phyloP scores from a whole-genome alignment of 257 asterid genomes.

The Nicotiana tomentosiformis region DNA sequence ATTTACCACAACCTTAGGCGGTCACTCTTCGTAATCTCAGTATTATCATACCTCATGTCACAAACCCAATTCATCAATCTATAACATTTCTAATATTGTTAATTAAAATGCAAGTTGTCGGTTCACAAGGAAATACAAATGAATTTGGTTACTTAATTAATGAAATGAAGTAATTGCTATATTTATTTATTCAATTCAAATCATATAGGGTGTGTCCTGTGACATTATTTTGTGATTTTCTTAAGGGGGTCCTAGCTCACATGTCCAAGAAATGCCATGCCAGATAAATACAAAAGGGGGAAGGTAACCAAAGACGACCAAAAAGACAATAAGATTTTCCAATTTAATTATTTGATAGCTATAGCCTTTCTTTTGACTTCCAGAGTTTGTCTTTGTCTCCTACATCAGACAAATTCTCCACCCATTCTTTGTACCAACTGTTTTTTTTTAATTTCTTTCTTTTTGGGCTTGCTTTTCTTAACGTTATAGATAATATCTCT shows the following conservation, averaged over 20 bases:
- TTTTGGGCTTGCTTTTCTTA: neutral
- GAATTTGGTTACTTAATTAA: neutral
- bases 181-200: neutral
- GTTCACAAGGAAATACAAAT: neutral
- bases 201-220: neutral
- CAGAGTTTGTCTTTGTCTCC: constrained; percentile 2
- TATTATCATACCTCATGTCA: no score
- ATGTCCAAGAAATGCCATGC: neutral
- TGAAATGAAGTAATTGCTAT: neutral
- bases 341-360: neutral
- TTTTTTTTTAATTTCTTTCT: neutral
- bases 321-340: neutral
- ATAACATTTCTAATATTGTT: neutral
- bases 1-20: no score
- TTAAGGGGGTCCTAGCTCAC: neutral
- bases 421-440: neutral
- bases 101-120: neutral
- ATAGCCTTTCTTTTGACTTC: neutral
- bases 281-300: neutral
- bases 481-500: fast-evolving
- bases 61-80: neutral
- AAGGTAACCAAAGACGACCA: neutral
- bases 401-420: neutral
- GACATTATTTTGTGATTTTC: neutral
- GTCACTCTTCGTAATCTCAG: no score